Evolutionary conservation across 2,329 filamentous ascomycete species (phyloP).

Genomic region (Nemania diffusa): DNA sequence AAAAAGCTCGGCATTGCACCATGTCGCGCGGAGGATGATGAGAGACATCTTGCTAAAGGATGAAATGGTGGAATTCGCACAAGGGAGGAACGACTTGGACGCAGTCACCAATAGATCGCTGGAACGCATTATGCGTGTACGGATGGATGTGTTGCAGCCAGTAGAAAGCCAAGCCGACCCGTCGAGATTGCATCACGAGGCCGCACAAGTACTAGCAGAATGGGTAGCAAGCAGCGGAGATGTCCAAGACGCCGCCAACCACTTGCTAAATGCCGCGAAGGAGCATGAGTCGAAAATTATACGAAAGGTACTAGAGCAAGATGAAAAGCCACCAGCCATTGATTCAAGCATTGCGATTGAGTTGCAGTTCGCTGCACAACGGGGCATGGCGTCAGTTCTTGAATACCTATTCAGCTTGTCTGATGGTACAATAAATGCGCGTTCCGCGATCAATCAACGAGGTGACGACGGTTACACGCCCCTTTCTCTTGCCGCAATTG

Average conservation of each 20-base stretch:
- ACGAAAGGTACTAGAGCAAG: not conserved
- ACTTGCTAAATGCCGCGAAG: not conserved
- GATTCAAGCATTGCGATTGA: not conserved
- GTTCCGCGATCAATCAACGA: not conserved
- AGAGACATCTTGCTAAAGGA: not conserved
- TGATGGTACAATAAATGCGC: not conserved
- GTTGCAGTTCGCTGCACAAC: not conserved
- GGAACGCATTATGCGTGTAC: not conserved
- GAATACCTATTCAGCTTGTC: not conserved
- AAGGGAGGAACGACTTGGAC: not conserved
- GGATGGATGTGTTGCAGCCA: not conserved
- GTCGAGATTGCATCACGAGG: not conserved
- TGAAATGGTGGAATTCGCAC: not conserved
- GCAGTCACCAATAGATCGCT: not conserved
- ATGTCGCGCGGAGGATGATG: not conserved
- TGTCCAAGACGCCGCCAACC: not conserved
- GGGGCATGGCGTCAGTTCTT: not conserved
- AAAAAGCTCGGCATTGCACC: not conserved
- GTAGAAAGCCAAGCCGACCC: not conserved
- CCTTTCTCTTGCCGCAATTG: not conserved
- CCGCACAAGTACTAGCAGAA: not conserved
- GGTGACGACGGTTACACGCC: not conserved
- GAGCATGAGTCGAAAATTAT: not conserved
- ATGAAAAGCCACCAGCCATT: not conserved
- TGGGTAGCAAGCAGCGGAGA: not conserved